A percentile compares a stretch with the other conserved stretches of the same genome.
Conservation (phyloP, 2,329 filamentous ascomycete genomes). For the Rhytidhysteron rufulum region DNA sequence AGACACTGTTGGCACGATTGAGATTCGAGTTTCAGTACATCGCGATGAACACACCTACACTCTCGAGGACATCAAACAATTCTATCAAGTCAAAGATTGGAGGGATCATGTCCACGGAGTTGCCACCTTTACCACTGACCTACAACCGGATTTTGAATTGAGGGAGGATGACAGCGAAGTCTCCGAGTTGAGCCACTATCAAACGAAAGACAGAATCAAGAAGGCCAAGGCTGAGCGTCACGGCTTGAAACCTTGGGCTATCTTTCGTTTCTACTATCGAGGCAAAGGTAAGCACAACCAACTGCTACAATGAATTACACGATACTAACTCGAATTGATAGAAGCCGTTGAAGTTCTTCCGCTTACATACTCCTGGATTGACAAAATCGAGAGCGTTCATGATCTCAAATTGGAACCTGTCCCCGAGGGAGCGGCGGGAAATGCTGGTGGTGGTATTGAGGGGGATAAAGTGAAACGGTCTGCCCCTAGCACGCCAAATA, state of each 20-base stretch:
- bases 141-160: conserved; percentile 18
- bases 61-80: conserved; percentile 9
- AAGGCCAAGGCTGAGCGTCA: conserved; percentile 9
- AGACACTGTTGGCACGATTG: conserved; percentile 26
- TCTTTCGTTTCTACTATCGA: conserved; percentile 42
- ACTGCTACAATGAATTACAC: no score
- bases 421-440: no score
- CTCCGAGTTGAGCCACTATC: background rate
- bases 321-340: no score
- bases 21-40: conserved; percentile 26
- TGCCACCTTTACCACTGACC: conserved; percentile 14
- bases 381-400: conserved; percentile 6
- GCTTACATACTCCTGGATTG: background rate
- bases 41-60: conserved; percentile 16
- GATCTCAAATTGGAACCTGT: conserved; percentile 15
- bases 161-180: conserved; percentile 7
- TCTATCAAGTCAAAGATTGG: conserved; percentile 8
- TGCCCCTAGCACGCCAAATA: no score
- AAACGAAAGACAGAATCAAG: conserved; percentile 8
- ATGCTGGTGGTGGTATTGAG: no score
- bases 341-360: no score
- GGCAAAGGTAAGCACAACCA: conserved; percentile 16
- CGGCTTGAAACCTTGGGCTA: conserved; percentile 35
- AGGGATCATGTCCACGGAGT: conserved; percentile 1
- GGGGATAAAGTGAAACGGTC: no score